phyloP scores from a whole-genome alignment of 2,329 filamentous ascomycete species.

The Teratosphaeria gauchensis region DNA sequence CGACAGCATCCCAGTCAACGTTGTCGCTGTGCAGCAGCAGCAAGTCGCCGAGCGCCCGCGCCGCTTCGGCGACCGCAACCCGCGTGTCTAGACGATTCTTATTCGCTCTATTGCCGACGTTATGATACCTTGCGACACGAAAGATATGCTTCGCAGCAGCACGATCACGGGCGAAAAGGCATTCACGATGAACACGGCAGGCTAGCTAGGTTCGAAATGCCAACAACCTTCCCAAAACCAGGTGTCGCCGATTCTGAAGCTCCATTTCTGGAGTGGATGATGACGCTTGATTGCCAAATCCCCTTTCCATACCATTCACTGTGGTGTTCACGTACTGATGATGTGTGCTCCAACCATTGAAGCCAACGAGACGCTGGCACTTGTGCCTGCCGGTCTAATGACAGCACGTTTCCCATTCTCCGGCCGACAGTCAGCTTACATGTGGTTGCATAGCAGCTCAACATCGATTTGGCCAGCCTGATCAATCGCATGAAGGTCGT shows the following conservation, averaged over 20 bases:
- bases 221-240: conserved; percentile 37
- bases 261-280: conserved; percentile 39
- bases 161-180: background rate
- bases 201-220: background rate
- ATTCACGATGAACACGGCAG: background rate
- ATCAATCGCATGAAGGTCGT: too few relatives aligned
- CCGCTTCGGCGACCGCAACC: conserved; percentile 61
- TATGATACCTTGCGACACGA: background rate
- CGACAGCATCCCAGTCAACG: conserved; percentile 94
- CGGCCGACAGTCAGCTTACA: too few relatives aligned
- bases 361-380: too few relatives aligned
- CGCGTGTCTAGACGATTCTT: background rate
- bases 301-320: conserved; percentile 1
- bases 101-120: background rate
- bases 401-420: too few relatives aligned
- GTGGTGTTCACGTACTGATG: background rate
- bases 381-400: too few relatives aligned
- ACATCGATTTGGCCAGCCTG: too few relatives aligned
- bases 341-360: too few relatives aligned
- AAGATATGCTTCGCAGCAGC: background rate
- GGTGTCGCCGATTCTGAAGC: conserved; percentile 81
- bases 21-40: conserved; percentile 80
- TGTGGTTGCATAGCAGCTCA: too few relatives aligned
- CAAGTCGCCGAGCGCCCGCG: conserved; percentile 75
- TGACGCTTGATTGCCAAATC: conserved; percentile 88